A percentile compares a stretch with the other conserved stretches of the same genome.
phyloP scores from a whole-genome alignment of 2,329 filamentous ascomycete species.

The Aspergillus luchuensis region DNA sequence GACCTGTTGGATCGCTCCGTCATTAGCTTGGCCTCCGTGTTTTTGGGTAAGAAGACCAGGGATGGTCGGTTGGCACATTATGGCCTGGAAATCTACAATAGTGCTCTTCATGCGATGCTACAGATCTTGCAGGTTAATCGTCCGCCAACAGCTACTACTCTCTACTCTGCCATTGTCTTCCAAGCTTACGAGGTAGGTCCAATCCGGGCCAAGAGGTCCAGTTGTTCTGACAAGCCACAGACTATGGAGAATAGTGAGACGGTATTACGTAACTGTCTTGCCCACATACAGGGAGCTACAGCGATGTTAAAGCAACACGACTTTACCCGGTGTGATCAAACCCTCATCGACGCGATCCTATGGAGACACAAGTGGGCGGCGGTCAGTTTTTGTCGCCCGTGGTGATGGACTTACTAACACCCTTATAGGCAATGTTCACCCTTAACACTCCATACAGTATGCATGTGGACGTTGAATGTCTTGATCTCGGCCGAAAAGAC shows the following conservation, averaged over 20 bases:
- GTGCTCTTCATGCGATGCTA: background rate
- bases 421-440: background rate
- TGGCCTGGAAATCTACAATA: background rate
- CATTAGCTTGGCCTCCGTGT: background rate
- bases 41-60: background rate
- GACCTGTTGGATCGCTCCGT: background rate
- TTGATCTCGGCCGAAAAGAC: background rate
- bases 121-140: background rate
- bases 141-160: background rate
- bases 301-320: background rate
- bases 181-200: background rate
- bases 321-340: background rate
- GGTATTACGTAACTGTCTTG: background rate
- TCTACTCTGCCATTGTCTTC: slow-evolving; percentile 1
- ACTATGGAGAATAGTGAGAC: background rate
- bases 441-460: background rate
- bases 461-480: background rate
- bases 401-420: background rate
- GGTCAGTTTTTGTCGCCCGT: background rate
- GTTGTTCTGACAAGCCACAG: background rate
- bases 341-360: background rate
- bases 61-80: background rate
- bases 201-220: background rate
- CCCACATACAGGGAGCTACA: background rate
- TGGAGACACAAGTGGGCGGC: background rate